Evolutionary conservation across 2,329 filamentous ascomycete genomes (phyloP), one percentile per base, ranked within the genome.

Genomic region (Hymenotorrendiella dingleyae): DNA sequence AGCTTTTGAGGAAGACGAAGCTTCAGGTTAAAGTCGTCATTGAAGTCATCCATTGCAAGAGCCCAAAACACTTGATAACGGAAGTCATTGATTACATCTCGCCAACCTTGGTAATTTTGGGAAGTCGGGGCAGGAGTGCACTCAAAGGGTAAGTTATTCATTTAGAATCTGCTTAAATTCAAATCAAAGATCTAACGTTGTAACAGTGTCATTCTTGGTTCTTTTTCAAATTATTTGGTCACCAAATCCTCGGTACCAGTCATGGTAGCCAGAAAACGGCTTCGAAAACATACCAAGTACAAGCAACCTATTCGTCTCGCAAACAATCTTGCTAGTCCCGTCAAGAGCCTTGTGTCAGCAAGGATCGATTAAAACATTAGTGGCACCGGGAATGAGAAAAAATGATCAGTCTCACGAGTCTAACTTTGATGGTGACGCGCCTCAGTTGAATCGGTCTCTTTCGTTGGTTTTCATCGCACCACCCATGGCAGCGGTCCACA

Each of bases 41-140:
- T 24, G 93, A 98, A 66, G 91, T 97, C 21, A 84, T 98, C 53
- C 93, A 97, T 66, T 97, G 93, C 81, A 97, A 96, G 73, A 96
- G 86, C 59, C 89, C 93, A 4, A 91, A 93, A 64, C 90, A 96
- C 63, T 76, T 97, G 69, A 89, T 98, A 51, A 94, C 89, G 1
- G 93, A 97, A 69, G 89, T 96, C 67, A 97, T 98, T 64, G 93
- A 98, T 63, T 78, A 87, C 50, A 76, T 97, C 40, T 86, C 84
- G 52, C 93, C 93, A 4, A 97, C 91, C 1, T 71, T 98, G 46
- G 91, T 96, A 16, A 88, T 98, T 53, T 78, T 97, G 45, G 93
- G 93, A 37, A 95, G 89, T 49, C 77, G 93, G 55, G 93, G 93
- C 22, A 80, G 90, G 51, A 95, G 88, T 64, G 88, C 89, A 32